Conservation (phyloP, 495 filamentous ascomycete species). For the Aspergillus sclerotioniger region DNA sequence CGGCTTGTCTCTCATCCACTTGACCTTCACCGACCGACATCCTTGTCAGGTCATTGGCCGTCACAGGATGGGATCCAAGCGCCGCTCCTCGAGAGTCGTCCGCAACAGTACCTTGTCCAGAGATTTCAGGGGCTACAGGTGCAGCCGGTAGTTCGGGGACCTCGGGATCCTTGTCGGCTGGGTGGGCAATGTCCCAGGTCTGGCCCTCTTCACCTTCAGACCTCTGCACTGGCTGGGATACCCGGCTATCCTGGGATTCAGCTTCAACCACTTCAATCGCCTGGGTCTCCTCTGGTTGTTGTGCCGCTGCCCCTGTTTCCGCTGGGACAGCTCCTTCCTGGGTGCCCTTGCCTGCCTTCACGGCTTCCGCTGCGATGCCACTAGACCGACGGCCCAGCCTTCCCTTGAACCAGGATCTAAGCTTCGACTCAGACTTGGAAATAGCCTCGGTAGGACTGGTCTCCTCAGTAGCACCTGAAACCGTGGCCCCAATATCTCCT, state of each 20-base stretch:
- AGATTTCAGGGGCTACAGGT: neutral
- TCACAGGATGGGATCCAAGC: conserved; percentile 36
- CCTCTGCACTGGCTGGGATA: neutral
- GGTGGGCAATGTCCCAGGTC: conserved; percentile 3
- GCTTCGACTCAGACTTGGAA: conserved; percentile 35
- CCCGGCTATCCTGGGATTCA: conserved; percentile 2
- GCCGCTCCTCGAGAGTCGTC: conserved; percentile 25
- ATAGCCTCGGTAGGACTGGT: conserved; percentile 26
- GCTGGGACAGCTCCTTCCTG: conserved; percentile 4
- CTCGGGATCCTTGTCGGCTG: conserved; percentile 9
- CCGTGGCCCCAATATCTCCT: neutral
- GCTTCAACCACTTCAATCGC: conserved; percentile 4
- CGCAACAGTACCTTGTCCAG: conserved; percentile 2
- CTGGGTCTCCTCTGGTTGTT: neutral
- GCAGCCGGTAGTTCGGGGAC: neutral
- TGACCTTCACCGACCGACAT: conserved; percentile 16
- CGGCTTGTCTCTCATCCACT: conserved; percentile 13
- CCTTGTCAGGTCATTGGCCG: conserved; percentile 22
- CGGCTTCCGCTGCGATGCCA: conserved; percentile 16
- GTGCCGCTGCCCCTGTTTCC: neutral
- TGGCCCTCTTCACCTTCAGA: neutral
- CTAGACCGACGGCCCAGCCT: conserved; percentile 47
- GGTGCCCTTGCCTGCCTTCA: neutral
- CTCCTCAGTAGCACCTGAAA: conserved; percentile 19
- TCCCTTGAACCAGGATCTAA: conserved; percentile 62